Base-by-base conservation (phyloP, 2,329 filamentous ascomycete genomes). In the Tolypocladium tundrense region DNA sequence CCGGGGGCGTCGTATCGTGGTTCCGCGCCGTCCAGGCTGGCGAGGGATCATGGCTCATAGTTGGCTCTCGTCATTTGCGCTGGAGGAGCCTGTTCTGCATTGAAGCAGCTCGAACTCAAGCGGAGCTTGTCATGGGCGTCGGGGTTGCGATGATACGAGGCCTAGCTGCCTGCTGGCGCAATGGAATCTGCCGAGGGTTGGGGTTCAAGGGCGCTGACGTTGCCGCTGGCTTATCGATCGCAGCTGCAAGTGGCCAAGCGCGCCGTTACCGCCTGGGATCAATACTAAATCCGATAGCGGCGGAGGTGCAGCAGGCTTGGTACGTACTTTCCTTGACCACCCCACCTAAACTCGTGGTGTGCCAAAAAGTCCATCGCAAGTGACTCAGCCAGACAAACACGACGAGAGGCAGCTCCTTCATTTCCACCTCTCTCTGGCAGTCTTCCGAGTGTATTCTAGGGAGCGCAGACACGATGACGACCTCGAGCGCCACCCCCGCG, bases 11-110 rank as follows among this genome's bases (percentile, higher is more conserved):
- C 19, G 51, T 11, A 39, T 54, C 57, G 37, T 50, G 42, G 58
- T 33, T 42, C 42, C 50, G 58, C 31, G 37, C 56, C 58, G 58
- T 48, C 57, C 51, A 6, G 40, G 11, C 3, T 39, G 54, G 54
- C 43, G 42, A 43, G 39, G 57, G 14, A 72, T 79, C 78, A 79
- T 80, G 69, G 77, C 73, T 79, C 78, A 80, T 80, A 73, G 74
- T 77, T 67, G 70, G 64, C 62, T 64, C 61, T 69, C 67, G 68
- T 70, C 70, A 70, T 71, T 63, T 65, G 67, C 60, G 64, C 63
- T 57, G 64, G 59, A 60, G 58, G 65, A 66, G 67, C 62, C 63
- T 61, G 61, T 61, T 62, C 64, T 65, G 65, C 68, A 70, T 67
- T 42, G 64, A 63, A 65, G 68, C 69, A 70, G 66, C 61, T 57